These are phyloP conservation scores for Scleroderma bovista DNA, from an alignment of 768 basidiomycete genomes.

Conservation along the genomic window DNA sequence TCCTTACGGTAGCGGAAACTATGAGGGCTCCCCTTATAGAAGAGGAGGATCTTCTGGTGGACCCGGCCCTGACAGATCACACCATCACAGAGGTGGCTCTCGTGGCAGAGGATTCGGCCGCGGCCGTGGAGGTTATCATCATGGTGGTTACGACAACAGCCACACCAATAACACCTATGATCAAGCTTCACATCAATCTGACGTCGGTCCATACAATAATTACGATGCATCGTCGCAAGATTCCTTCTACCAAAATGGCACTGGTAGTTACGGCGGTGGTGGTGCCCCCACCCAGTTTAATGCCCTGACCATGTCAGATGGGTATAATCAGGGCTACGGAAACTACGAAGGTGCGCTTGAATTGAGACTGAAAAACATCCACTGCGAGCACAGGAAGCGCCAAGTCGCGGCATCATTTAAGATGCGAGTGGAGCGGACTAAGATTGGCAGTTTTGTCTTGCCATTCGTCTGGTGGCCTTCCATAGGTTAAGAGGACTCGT, in stretches of 20 bases:
- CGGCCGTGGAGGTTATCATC: conserved; percentile 49
- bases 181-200: conserved; percentile 58
- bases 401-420: conserved; percentile 29
- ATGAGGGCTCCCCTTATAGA: conserved; percentile 51
- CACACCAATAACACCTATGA: conserved; percentile 55
- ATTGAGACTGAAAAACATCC: conserved; percentile 51
- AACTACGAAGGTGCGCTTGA: conserved; percentile 83
- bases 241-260: conserved; percentile 68
- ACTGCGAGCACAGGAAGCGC: conserved; percentile 39
- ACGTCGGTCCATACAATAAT: conserved; percentile 61
- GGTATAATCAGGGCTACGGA: conserved; percentile 57
- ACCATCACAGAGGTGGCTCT: conserved; percentile 56
- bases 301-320: conserved; percentile 39
- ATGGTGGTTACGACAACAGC: conserved; percentile 50
- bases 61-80: conserved; percentile 68
- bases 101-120: conserved; percentile 46
- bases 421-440: conserved; percentile 49
- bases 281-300: conserved; percentile 50
- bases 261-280: conserved; percentile 48
- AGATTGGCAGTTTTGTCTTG: conserved; percentile 33
- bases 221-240: conserved; percentile 56
- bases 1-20: conserved; percentile 65
- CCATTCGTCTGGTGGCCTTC: conserved; percentile 15
- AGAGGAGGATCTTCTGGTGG: conserved; percentile 64
- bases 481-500: conserved; percentile 32